Percentiles rank a stretch among this genome's conserved stretches.
Conservation (phyloP, 2,329 filamentous ascomycete genomes). For the Alternaria consortialis region DNA sequence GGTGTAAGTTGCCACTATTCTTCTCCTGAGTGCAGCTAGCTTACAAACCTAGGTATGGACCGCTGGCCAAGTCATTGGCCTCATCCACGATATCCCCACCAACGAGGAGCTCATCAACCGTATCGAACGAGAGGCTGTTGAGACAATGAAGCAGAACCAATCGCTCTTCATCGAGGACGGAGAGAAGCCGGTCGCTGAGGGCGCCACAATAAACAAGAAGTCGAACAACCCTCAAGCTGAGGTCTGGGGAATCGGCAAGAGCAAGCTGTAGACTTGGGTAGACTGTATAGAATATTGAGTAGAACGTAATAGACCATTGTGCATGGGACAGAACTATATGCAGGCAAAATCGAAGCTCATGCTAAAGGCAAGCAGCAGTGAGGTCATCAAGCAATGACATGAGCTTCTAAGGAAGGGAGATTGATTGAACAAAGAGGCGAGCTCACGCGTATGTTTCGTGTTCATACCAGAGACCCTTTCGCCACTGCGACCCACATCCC, state of each 20-base stretch:
- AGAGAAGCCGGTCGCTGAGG: slow-evolving; percentile 29
- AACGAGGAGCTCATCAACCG: slow-evolving; percentile 57
- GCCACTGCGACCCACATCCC: slow-evolving; percentile 4
- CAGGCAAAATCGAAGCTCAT: neutral
- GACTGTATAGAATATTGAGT: neutral
- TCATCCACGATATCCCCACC: slow-evolving; percentile 62
- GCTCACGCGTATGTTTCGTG: neutral
- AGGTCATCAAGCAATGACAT: neutral
- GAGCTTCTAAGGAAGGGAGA: neutral
- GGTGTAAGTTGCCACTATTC: slow-evolving; percentile 58
- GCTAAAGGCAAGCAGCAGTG: neutral
- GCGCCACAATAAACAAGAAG: slow-evolving; percentile 40
- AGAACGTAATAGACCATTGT: neutral
- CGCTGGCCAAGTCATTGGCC: slow-evolving; percentile 86
- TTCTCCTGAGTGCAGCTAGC: neutral
- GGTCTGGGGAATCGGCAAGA: slow-evolving; percentile 55
- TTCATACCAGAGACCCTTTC: neutral
- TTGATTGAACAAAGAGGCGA: neutral
- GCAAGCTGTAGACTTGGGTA: slow-evolving; percentile 47
- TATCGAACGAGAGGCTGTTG: slow-evolving; percentile 58
- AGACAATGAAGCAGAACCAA: slow-evolving; percentile 52
- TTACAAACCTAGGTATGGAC: slow-evolving; percentile 83
- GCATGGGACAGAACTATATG: neutral
- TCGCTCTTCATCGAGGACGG: slow-evolving; percentile 47
- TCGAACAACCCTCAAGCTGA: slow-evolving; percentile 54